Percentiles rank a stretch among this genome's conserved stretches.
phyloP scores from a whole-genome alignment of 2,329 filamentous ascomycete species.

The Trichoderma guizhouense region DNA sequence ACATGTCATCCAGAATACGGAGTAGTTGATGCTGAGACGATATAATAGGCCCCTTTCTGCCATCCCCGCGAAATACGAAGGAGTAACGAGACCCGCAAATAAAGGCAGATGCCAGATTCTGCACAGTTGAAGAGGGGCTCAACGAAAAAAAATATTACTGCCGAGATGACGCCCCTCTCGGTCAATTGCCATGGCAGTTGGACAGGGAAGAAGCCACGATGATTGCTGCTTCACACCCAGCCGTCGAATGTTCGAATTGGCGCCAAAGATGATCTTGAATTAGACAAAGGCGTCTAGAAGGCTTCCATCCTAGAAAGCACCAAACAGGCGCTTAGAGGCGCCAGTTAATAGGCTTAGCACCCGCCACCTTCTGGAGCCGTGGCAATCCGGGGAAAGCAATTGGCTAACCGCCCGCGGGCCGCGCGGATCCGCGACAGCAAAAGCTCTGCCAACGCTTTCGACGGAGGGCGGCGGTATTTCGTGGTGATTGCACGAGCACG shows the following conservation, averaged over 20 bases:
- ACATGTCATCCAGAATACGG: not conserved
- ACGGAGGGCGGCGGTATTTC: not conserved
- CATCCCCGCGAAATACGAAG: constrained; percentile 1
- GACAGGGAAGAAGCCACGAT: not conserved
- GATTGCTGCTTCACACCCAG: not conserved
- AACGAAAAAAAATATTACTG: constrained; percentile 4
- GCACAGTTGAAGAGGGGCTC: constrained; percentile 12
- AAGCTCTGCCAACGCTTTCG: not conserved
- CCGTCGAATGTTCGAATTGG: not conserved
- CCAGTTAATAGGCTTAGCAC: not conserved
- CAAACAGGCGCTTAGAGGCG: not conserved
- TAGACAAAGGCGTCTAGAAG: not conserved
- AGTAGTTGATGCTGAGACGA: not conserved
- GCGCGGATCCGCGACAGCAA: constrained; percentile 1
- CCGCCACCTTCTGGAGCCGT: not conserved
- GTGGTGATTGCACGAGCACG: not conserved
- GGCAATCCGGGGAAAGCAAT: not conserved
- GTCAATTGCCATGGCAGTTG: not conserved
- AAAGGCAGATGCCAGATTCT: not conserved
- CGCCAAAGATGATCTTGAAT: not conserved
- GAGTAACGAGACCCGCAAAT: not conserved
- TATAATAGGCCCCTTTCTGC: not conserved
- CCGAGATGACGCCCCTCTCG: constrained; percentile 1
- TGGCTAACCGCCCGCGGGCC: constrained; percentile 1
- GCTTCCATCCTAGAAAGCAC: not conserved